These are phyloP conservation scores for Monosporascus sp. DNA, from an alignment of 2,329 filamentous ascomycete genomes.

Conservation along the genomic window DNA sequence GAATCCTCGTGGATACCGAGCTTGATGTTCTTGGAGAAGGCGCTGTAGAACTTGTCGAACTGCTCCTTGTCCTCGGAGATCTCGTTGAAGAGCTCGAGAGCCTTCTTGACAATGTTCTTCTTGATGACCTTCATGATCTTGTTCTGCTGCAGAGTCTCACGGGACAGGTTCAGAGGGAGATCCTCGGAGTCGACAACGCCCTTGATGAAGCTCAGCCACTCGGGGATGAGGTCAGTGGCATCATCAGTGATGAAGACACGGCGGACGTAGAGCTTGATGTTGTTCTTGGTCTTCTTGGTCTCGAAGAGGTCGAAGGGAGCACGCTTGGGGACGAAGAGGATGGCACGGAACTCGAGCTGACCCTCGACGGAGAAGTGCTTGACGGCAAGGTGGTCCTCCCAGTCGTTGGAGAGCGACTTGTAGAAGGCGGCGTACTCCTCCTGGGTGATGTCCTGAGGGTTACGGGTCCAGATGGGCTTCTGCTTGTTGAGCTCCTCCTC, in stretches of 20 bases:
- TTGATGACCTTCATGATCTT: slow-evolving; percentile 99
- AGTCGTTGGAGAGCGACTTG: slow-evolving; percentile 99
- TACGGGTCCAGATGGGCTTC: slow-evolving; percentile 99
- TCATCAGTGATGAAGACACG: slow-evolving; percentile 99
- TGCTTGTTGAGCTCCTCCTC: slow-evolving; percentile 99
- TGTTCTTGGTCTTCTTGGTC: slow-evolving; percentile 99
- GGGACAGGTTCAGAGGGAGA: slow-evolving; percentile 97
- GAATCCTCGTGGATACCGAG: slow-evolving; percentile 99
- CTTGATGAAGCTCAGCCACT: slow-evolving; percentile 99
- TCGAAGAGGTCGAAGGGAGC: slow-evolving; percentile 99
- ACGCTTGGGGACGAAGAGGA: slow-evolving; percentile 99
- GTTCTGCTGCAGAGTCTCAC: slow-evolving; percentile 99
- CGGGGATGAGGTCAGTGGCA: slow-evolving; percentile 96
- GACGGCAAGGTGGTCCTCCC: slow-evolving; percentile 98
- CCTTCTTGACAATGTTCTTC: slow-evolving; percentile 99
- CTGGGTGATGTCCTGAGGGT: slow-evolving; percentile 87
- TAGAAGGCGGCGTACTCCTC: slow-evolving; percentile 99
- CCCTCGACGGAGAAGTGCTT: slow-evolving; percentile 99
- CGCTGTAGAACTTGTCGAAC: slow-evolving; percentile 99
- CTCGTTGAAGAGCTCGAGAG: slow-evolving; percentile 97
- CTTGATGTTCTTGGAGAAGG: slow-evolving; percentile 99
- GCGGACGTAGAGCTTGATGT: slow-evolving; percentile 99
- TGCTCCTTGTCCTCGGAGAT: slow-evolving; percentile 99
- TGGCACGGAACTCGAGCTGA: slow-evolving; percentile 99
- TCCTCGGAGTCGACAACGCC: slow-evolving; percentile 99